A percentile compares a stretch with the other conserved stretches of the same genome.
phyloP scores from a whole-genome alignment of 2,329 filamentous ascomycete genomes.

The Trichoderma arundinaceum region DNA sequence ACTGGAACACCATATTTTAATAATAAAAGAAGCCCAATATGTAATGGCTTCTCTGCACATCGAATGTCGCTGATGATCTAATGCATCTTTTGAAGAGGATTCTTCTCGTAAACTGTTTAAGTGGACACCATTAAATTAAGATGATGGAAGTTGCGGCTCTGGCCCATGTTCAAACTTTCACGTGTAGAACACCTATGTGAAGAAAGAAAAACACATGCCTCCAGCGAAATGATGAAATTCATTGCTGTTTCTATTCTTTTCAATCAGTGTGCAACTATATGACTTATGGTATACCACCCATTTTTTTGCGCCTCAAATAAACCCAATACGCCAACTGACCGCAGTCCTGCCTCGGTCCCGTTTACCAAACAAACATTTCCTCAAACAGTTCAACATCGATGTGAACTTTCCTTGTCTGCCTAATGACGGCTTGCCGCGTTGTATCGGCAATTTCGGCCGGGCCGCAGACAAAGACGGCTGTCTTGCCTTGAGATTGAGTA shows the following conservation, averaged over 20 bases:
- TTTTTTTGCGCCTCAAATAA: slow-evolving; percentile 9
- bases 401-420: slow-evolving; percentile 21
- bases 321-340: slow-evolving; percentile 7
- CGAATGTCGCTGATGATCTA: too few species aligned
- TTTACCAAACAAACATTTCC: slow-evolving; percentile 33
- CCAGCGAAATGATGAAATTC: not conserved
- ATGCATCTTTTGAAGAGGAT: too few species aligned
- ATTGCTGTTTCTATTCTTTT: not conserved
- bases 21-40: too few species aligned
- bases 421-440: slow-evolving; percentile 40
- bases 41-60: too few species aligned
- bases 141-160: too few species aligned
- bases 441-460: slow-evolving; percentile 47
- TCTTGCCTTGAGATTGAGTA: slow-evolving; percentile 31
- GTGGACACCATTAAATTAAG: too few species aligned
- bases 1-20: too few species aligned
- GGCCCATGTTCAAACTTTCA: too few species aligned
- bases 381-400: slow-evolving; percentile 31
- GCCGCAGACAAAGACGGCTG: slow-evolving; percentile 47
- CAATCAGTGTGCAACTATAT: not conserved
- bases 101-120: too few species aligned
- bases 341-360: not conserved
- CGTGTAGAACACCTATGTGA: not conserved
- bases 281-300: not conserved
- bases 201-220: not conserved